Conservation (phyloP, 768 basidiomycete species). For the Trametes cubensis region DNA sequence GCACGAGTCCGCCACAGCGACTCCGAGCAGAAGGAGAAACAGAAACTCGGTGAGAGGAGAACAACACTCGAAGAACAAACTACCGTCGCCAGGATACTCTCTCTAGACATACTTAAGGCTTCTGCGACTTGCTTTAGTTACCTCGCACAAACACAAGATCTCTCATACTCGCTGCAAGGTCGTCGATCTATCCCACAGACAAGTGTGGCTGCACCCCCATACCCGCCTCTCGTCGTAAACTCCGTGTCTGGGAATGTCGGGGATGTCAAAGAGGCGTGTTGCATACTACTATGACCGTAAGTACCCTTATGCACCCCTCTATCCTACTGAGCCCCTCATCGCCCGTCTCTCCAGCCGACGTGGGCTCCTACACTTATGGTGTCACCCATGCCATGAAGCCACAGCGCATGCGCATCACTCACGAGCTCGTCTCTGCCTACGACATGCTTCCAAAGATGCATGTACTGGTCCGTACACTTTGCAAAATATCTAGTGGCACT, state of each 20-base stretch:
- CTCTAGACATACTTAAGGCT: too few species aligned
- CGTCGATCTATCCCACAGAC: too few species aligned
- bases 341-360: conserved; percentile 52
- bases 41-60: too few species aligned
- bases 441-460: conserved; percentile 95
- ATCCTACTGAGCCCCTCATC: not conserved
- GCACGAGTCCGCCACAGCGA: not conserved
- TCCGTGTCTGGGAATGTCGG: too few species aligned
- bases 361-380: conserved; percentile 80
- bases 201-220: too few species aligned
- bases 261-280: conserved; percentile 73
- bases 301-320: conserved; percentile 24
- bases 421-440: conserved; percentile 89
- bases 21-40: too few species aligned
- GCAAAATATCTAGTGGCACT: not conserved
- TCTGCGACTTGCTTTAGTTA: too few species aligned
- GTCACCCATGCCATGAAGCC: conserved; percentile 96
- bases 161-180: too few species aligned
- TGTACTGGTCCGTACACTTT: conserved; percentile 66
- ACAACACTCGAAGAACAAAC: too few species aligned
- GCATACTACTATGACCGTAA: conserved; percentile 80
- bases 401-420: conserved; percentile 90
- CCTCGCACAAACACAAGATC: too few species aligned
- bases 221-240: too few species aligned
- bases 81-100: too few species aligned